A percentile compares a stretch with the other conserved stretches of the same genome.
phyloP scores from a whole-genome alignment of 2,329 filamentous ascomycete species.

The Beauveria scarabaeidicola region DNA sequence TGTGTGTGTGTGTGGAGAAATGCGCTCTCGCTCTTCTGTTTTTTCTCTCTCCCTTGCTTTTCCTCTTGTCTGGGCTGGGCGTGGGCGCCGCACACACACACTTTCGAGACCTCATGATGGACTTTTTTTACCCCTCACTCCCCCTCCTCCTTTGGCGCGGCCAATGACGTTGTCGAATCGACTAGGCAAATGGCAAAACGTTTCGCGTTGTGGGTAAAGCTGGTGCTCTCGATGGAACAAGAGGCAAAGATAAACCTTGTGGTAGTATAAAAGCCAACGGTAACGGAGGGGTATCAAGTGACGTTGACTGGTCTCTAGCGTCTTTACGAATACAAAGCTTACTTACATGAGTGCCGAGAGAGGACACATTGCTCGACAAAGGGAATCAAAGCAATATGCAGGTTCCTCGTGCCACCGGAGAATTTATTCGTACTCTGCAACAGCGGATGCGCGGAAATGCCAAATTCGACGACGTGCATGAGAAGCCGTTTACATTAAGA shows the following conservation, averaged over 20 bases:
- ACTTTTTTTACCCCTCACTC: neutral
- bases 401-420: neutral
- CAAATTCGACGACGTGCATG: neutral
- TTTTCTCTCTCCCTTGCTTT: neutral
- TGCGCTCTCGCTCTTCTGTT: neutral
- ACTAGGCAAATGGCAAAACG: neutral
- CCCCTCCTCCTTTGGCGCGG: neutral
- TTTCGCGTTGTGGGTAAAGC: neutral
- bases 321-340: too few relatives aligned
- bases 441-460: slow-evolving; percentile 1
- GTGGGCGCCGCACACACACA: neutral
- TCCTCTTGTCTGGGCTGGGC: neutral
- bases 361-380: neutral
- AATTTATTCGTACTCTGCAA: neutral
- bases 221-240: neutral
- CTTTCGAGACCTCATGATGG: slow-evolving; percentile 9
- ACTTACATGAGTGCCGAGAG: neutral
- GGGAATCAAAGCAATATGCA: neutral
- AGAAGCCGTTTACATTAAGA: neutral
- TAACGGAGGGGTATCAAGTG: too few relatives aligned
- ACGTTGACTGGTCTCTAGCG: too few relatives aligned
- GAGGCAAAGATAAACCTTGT: neutral
- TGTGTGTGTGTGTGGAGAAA: slow-evolving; percentile 8
- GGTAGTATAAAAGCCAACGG: too few relatives aligned
- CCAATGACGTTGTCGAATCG: neutral